These are phyloP conservation scores for Aspergillus brunneoviolaceus DNA, from an alignment of 2,329 filamentous ascomycete species.

Conservation along the genomic window DNA sequence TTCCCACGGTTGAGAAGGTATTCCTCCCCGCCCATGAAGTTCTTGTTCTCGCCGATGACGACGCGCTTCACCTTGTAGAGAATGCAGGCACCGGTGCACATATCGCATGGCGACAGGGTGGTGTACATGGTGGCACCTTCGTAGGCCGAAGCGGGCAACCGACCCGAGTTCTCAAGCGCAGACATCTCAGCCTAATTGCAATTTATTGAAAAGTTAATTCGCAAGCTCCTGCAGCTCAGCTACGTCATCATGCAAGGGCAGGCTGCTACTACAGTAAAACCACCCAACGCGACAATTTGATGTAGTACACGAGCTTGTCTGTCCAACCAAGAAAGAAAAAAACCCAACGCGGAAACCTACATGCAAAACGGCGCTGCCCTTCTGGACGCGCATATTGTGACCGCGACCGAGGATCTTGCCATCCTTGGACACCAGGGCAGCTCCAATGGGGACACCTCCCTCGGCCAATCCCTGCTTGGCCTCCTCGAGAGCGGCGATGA, in stretches of 20 bases:
- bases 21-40: conserved; percentile 70
- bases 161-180: conserved; percentile 71
- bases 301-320: no score
- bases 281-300: no score
- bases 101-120: conserved; percentile 75
- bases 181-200: conserved; percentile 68
- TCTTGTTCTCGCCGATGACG: conserved; percentile 76
- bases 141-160: conserved; percentile 68
- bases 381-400: conserved; percentile 75
- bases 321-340: neutral
- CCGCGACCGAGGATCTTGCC: conserved; percentile 70
- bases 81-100: conserved; percentile 77
- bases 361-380: conserved; percentile 69
- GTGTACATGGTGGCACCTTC: conserved; percentile 79
- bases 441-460: conserved; percentile 60
- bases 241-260: no score
- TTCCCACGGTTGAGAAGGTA: conserved; percentile 67
- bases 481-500: conserved; percentile 59
- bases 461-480: conserved; percentile 56
- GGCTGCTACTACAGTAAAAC: no score
- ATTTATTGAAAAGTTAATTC: no score
- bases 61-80: conserved; percentile 73
- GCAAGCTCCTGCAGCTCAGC: no score
- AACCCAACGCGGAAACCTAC: conserved; percentile 44
- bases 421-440: conserved; percentile 64